These are phyloP conservation scores for Neostapfia colusana DNA, from an alignment of 176 grass and related monocot species.

Conservation along the genomic window DNA sequence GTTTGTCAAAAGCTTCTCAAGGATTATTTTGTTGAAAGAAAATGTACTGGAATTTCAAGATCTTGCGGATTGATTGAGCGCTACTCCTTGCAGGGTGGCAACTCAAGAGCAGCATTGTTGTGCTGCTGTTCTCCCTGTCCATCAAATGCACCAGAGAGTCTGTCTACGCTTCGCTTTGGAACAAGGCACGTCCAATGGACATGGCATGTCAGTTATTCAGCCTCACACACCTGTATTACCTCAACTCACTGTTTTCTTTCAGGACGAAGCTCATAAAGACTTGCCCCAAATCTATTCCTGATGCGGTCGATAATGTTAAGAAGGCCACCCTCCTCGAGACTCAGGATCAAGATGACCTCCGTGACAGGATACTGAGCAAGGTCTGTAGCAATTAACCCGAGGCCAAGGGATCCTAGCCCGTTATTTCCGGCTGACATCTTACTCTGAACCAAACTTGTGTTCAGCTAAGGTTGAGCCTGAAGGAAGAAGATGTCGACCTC, in stretches of 20 bases:
- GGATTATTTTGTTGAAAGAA: not conserved
- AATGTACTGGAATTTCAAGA: conserved; percentile 4
- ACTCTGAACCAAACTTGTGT: conserved; percentile 23
- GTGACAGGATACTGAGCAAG: conserved; percentile 59
- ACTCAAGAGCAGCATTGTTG: conserved; percentile 74
- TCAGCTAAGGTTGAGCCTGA: conserved; percentile 78
- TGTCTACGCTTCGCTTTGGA: conserved; percentile 87
- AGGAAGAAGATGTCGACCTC: conserved; percentile 70
- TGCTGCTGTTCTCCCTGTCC: conserved; percentile 90
- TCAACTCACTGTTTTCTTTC: conserved; percentile 10
- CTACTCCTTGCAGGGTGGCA: conserved; percentile 67
- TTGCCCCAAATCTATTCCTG: conserved; percentile 32
- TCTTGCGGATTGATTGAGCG: conserved; percentile 10
- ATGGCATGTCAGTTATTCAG: not conserved
- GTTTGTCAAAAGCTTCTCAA: conserved; percentile 47
- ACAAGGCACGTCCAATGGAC: conserved; percentile 56
- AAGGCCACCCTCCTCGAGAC: conserved; percentile 35
- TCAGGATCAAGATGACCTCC: conserved; percentile 35
- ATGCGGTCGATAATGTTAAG: conserved; percentile 36
- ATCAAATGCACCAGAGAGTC: conserved; percentile 69
- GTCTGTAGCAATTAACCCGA: conserved; percentile 30
- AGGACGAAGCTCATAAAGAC: conserved; percentile 77
- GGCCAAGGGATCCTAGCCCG: not conserved
- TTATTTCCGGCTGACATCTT: not conserved
- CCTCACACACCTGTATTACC: not conserved